Base-by-base conservation (phyloP, 129 eudicot species). In the Mikania micrantha region DNA sequence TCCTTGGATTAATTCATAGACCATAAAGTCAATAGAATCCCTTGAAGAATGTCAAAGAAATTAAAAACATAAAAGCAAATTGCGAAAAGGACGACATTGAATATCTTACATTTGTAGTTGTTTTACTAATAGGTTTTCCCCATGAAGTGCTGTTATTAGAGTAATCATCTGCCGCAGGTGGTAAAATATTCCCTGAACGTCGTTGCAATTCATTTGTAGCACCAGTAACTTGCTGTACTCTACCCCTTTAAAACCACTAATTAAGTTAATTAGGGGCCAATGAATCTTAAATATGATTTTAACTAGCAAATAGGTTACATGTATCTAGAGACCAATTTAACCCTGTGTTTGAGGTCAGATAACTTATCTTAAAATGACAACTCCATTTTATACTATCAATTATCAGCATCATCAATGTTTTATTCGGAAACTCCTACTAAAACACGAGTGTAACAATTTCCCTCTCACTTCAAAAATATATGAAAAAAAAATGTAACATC, bases 141-240 rank as follows among this genome's bases (percentile, higher is more conserved):
- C 79, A 74, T 22, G 86, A 73, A 54, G 82, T 63, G 77, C 83
- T 71, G 71, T 77, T 83, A 83, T 75, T 83, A 79, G 76, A 79
- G 79, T 74, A 79, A 9, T 94, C 99, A 81, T 94, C 97, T 48
- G 81, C 81, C 42, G 99, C 93, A 42, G 99, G 95, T 78, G 99
- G 99, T 70, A 94, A 80, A 17, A 83, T 71, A 77, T 44, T 79
- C 53, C 99, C 99, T 6, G 90, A 81, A 20, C 95, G 93, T 57
- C 87, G 79, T 79, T 87, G 97, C 78, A 52, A 78, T 50, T 85
- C 87, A 72, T 75, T 79, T 85, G 88, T 76, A 50, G 83, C 76
- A 66, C 90, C 89, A 36, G 87, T 85, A 61, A 87, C 84, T 83
- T 94, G 95, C 69, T 94, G 96, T 48, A 89, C 90, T 76, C 93